These are phyloP conservation scores for Fomitopsis pinicola DNA, from an alignment of 1,284 basidiomycete genomes.

Conservation along the genomic window DNA sequence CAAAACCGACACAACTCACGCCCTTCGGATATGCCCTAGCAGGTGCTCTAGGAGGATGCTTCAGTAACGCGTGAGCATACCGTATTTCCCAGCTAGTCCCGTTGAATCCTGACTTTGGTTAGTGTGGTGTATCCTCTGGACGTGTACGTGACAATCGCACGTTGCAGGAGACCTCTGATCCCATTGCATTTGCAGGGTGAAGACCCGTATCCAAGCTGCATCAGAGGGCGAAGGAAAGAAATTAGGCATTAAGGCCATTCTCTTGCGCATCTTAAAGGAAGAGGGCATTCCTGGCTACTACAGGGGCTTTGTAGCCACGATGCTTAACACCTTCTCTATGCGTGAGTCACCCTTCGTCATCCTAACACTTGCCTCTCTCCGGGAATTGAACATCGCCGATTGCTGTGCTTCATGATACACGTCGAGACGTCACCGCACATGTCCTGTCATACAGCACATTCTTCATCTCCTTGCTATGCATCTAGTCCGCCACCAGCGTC, in stretches of 20 bases:
- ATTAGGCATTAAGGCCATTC: slow-evolving; percentile 60
- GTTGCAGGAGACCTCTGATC: not conserved
- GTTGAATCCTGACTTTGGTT: slow-evolving; percentile 2
- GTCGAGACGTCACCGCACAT: too few relatives aligned
- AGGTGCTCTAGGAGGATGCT: slow-evolving; percentile 91
- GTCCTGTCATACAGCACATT: too few relatives aligned
- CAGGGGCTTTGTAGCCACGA: slow-evolving; percentile 93
- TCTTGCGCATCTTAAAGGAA: slow-evolving; percentile 68
- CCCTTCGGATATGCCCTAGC: slow-evolving; percentile 92
- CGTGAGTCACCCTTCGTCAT: slow-evolving; percentile 51
- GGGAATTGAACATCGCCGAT: not conserved
- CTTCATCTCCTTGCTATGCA: too few relatives aligned
- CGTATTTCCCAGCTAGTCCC: not conserved
- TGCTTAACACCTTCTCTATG: slow-evolving; percentile 97
- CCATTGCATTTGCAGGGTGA: slow-evolving; percentile 55
- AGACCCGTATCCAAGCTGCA: slow-evolving; percentile 91
- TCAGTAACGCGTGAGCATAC: slow-evolving; percentile 82
- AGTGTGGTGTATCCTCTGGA: slow-evolving; percentile 96
- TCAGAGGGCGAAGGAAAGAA: slow-evolving; percentile 46
- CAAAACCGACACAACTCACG: slow-evolving; percentile 66
- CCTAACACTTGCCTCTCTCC: slow-evolving; percentile 33
- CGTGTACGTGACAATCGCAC: slow-evolving; percentile 53
- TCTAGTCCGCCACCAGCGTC: too few relatives aligned
- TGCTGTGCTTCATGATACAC: not conserved
- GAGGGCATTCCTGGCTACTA: slow-evolving; percentile 86